Evolutionary conservation across 2,329 filamentous ascomycete genomes (phyloP), one percentile per base, ranked within the genome.

Genomic region (Penicillium decumbens): DNA sequence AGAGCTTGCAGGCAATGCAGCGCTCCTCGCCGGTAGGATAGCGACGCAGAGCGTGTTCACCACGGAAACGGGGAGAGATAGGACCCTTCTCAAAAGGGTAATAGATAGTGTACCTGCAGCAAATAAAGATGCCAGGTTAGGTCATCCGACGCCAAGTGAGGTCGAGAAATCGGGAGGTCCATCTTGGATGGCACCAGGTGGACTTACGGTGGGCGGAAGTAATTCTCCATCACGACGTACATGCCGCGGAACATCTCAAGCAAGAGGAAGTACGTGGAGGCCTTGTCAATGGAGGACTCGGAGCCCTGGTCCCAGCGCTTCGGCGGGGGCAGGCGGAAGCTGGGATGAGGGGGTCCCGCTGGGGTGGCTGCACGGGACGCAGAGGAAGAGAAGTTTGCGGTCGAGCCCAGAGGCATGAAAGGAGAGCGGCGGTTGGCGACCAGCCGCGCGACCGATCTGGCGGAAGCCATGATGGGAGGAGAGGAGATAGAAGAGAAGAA

Each of bases 31-130:
- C 93, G 3, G 92, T 95, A 27, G 93, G 93, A 74, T 98, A 98
- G 67, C 93, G 84, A 73, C 93, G 85, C 57, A 98, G 81, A 60
- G 93, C 93, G 77, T 98, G 93, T 75, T 98, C 93, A 71, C 93
- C 93, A 73, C 93, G 88, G 84, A 98, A 98, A 63, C 93, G 87
- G 54, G 93, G 93, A 30, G 91, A 96, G 71, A 98, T 96, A 53
- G 93, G 93, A 41, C 93, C 93, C 81, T 98, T 98, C 73, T 98
- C 93, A 74, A 96, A 98, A 38, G 93, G 93, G 70, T 98, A 98
- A 79, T 84, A 95, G 68, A 98, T 98, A 43, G 93, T 98, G 75
- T 97, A 96, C 64, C 91, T 95, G 65, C n/a, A 45, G 41, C 13
- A 45, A 44, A 33, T 13, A 35, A 33, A 43, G 32, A 35, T 13